phyloP scores from a whole-genome alignment of 768 basidiomycete species.

The Coprinopsis marcescibilis region DNA sequence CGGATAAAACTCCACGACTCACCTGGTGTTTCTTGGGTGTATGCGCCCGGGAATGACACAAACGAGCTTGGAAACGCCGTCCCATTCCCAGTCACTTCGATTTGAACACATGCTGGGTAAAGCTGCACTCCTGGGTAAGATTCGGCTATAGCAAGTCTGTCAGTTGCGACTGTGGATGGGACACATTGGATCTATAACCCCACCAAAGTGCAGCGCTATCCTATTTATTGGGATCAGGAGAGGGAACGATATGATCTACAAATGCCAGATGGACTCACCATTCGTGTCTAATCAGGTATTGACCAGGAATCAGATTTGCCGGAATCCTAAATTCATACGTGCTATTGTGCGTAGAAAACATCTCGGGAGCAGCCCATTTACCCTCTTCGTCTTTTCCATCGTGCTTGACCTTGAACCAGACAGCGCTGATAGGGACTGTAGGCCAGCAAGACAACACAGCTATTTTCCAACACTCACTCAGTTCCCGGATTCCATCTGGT shows the following conservation, averaged over 20 bases:
- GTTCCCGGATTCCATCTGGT: constrained; percentile 38
- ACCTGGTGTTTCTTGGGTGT: constrained; percentile 18
- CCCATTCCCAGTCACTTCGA: constrained; percentile 41
- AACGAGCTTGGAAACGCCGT: constrained; percentile 37
- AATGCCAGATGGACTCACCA: constrained; percentile 25
- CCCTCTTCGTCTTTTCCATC: constrained; percentile 39
- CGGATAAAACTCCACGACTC: neutral
- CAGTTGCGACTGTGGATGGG: neutral
- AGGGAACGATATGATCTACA: neutral
- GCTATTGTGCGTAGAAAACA: constrained; percentile 32
- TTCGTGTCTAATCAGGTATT: constrained; percentile 46
- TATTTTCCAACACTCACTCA: constrained; percentile 19
- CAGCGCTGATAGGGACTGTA: constrained; percentile 24
- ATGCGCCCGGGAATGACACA: constrained; percentile 46
- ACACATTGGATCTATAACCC: neutral
- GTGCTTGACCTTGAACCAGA: constrained; percentile 50
- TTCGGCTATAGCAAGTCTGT: constrained; percentile 26
- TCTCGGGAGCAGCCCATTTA: constrained; percentile 38
- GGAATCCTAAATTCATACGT: constrained; percentile 44
- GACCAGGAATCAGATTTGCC: constrained; percentile 37
- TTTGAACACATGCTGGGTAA: constrained; percentile 42
- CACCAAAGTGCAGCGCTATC: constrained; percentile 34
- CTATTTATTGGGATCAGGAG: constrained; percentile 15
- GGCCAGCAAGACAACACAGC: neutral
- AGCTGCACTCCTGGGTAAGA: constrained; percentile 38